Percentiles rank a stretch among this genome's conserved stretches.
Evolutionary conservation across 2,329 filamentous ascomycete genomes (phyloP).

Genomic region (Alternaria sp.): DNA sequence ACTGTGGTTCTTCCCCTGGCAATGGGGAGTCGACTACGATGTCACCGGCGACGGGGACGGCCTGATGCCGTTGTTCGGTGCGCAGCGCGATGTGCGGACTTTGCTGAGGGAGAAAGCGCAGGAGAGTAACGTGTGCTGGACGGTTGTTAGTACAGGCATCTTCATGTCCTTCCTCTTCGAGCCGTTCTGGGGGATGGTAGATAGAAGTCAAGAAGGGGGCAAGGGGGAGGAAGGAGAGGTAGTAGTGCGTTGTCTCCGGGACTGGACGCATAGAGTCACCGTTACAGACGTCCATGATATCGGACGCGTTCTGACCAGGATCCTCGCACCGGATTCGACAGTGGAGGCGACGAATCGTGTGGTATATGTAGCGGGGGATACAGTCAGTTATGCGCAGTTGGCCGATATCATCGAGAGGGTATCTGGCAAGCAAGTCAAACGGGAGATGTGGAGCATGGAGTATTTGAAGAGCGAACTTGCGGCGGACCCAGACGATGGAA

Average conservation of each 20-base stretch:
- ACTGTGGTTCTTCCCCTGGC: conserved; percentile 71
- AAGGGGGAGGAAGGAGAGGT: conserved; percentile 14
- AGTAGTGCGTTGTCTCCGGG: conserved; percentile 64
- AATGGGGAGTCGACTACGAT: conserved; percentile 79
- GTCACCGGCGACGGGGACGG: conserved; percentile 64
- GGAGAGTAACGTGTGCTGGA: conserved; percentile 62
- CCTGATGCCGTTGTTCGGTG: conserved; percentile 72
- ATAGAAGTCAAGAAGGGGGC: conserved; percentile 35
- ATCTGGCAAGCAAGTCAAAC: conserved; percentile 54
- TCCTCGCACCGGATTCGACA: conserved; percentile 48
- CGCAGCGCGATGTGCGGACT: conserved; percentile 62
- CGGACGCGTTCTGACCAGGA: conserved; percentile 66
- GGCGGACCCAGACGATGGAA: conserved; percentile 57
- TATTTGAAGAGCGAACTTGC: conserved; percentile 58
- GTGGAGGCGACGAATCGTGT: conserved; percentile 50
- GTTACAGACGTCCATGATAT: conserved; percentile 72
- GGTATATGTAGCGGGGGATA: conserved; percentile 70
- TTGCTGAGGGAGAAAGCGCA: conserved; percentile 35
- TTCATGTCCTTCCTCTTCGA: conserved; percentile 77
- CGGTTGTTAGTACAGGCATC: conserved; percentile 73
- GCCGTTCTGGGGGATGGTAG: conserved; percentile 69
- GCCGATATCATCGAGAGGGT: conserved; percentile 63
- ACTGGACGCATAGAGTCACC: conserved; percentile 70
- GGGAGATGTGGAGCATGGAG: conserved; percentile 61
- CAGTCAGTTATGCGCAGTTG: conserved; percentile 64